Conservation (phyloP, 2,329 filamentous ascomycete species). For the Talaromyces funiculosus region DNA sequence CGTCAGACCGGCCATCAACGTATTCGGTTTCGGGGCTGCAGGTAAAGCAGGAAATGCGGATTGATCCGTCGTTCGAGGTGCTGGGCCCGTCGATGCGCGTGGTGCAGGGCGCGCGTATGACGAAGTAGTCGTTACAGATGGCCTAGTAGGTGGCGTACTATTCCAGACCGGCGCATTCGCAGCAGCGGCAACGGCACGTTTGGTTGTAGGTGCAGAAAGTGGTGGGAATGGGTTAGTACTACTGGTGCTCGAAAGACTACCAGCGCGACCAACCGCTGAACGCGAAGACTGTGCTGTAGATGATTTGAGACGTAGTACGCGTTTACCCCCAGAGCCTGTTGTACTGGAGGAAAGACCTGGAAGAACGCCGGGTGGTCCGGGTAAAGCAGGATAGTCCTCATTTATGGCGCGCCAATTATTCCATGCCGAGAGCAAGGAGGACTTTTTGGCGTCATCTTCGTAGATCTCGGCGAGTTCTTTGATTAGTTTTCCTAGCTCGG, state of each 20-base stretch:
- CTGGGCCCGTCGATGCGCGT: slow-evolving; percentile 15
- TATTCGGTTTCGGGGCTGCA: slow-evolving; percentile 63
- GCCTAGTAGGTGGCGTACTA: slow-evolving; percentile 18
- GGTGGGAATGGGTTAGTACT: slow-evolving; percentile 44
- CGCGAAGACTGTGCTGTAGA: slow-evolving; percentile 64
- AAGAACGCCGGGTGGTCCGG: slow-evolving; percentile 64
- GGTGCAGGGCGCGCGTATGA: slow-evolving; percentile 21
- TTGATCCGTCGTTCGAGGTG: slow-evolving; percentile 22
- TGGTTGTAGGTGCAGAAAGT: slow-evolving; percentile 27
- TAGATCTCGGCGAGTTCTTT: slow-evolving; percentile 91
- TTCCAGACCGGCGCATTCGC: slow-evolving; percentile 23
- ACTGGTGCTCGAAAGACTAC: slow-evolving; percentile 37
- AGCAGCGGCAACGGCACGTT: slow-evolving; percentile 13
- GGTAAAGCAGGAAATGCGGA: slow-evolving; percentile 82
- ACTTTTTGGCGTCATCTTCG: slow-evolving; percentile 71
- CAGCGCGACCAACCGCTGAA: slow-evolving; percentile 57
- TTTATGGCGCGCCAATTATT: slow-evolving; percentile 94
- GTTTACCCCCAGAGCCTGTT: slow-evolving; percentile 53
- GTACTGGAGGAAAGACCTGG: slow-evolving; percentile 49
- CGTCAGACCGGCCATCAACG: slow-evolving; percentile 46
- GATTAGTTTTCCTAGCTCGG: slow-evolving; percentile 79
- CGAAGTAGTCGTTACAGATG: slow-evolving; percentile 25
- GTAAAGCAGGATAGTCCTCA: slow-evolving; percentile 87
- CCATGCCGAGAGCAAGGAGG: slow-evolving; percentile 74
- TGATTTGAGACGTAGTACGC: slow-evolving; percentile 62